phyloP scores from a whole-genome alignment of 148 eudicot species.

The Heliosperma pusillum region DNA sequence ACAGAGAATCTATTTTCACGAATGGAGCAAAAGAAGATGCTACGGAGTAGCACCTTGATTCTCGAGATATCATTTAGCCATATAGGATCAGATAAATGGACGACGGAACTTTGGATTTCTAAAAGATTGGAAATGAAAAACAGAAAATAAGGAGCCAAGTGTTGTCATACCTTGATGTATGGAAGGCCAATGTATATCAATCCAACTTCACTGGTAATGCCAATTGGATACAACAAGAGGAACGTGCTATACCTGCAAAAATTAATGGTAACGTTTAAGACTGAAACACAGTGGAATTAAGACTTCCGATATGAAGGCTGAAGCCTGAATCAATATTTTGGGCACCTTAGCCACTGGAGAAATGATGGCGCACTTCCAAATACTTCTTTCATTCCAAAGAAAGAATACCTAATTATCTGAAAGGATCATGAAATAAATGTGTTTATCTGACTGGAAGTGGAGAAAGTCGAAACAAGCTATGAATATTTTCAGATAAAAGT shows the following conservation, averaged over 20 bases:
- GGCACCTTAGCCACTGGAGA: slow-evolving; percentile 90
- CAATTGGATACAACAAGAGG: slow-evolving; percentile 72
- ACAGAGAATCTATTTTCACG: no score
- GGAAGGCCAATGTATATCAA: slow-evolving; percentile 61
- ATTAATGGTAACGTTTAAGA: neutral
- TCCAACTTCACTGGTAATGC: slow-evolving; percentile 89
- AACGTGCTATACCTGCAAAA: slow-evolving; percentile 86
- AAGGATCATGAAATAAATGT: slow-evolving; percentile 15
- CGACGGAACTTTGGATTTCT: no score
- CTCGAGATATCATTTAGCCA: no score
- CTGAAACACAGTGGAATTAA: neutral
- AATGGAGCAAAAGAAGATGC: no score
- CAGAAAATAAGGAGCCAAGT: neutral
- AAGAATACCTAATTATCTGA: slow-evolving; percentile 86
- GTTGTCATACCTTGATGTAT: slow-evolving; percentile 48
- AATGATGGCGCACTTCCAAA: slow-evolving; percentile 80
- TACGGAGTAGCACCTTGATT: no score
- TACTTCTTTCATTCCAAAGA: slow-evolving; percentile 83
- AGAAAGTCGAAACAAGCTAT: no score
- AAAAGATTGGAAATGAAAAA: neutral
- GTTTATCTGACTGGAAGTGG: no score
- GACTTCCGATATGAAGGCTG: neutral
- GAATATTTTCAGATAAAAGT: no score
- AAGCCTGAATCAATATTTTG: neutral
- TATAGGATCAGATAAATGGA: no score